Percentiles rank a stretch among this genome's conserved stretches.
Conservation (phyloP, 306 rosid species). For the Adenanthera pavonina region DNA sequence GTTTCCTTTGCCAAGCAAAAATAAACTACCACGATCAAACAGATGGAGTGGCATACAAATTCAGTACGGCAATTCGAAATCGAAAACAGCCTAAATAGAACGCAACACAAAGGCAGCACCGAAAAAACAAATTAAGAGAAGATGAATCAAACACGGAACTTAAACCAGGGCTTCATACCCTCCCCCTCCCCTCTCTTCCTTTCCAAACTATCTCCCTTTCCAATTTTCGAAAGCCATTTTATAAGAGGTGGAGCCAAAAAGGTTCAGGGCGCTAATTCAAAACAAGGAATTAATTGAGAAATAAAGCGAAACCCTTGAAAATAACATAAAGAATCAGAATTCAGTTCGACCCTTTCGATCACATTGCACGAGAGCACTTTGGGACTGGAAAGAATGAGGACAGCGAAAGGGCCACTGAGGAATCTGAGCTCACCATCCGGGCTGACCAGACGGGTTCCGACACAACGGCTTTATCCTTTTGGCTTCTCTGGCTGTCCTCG, state of each 20-base stretch:
- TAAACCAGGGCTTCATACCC: constrained; percentile 26
- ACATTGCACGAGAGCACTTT: neutral
- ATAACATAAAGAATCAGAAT: neutral
- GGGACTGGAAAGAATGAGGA: constrained; percentile 9
- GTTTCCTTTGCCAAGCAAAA: neutral
- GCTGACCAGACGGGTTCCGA: neutral
- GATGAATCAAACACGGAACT: constrained; percentile 26
- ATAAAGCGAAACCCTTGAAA: constrained; percentile 9
- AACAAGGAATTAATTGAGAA: constrained; percentile 10
- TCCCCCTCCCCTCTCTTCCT: neutral
- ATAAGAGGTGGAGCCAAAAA: neutral
- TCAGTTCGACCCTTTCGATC: neutral
- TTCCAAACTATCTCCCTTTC: constrained; percentile 31
- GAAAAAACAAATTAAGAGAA: constrained; percentile 3
- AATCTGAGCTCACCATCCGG: constrained; percentile 22
- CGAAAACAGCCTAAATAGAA: constrained; percentile 31
- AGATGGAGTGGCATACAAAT: constrained; percentile 13
- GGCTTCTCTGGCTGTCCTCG: neutral
- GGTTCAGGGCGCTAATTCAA: neutral
- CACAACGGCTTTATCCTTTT: constrained; percentile 23
- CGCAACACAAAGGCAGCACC: neutral
- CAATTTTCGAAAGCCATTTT: constrained; percentile 14
- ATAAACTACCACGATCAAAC: neutral
- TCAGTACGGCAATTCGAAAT: constrained; percentile 28
- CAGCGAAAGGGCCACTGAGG: neutral